phyloP scores from a whole-genome alignment of 805 yeast species.

The Hanseniaspora osmophila region DNA sequence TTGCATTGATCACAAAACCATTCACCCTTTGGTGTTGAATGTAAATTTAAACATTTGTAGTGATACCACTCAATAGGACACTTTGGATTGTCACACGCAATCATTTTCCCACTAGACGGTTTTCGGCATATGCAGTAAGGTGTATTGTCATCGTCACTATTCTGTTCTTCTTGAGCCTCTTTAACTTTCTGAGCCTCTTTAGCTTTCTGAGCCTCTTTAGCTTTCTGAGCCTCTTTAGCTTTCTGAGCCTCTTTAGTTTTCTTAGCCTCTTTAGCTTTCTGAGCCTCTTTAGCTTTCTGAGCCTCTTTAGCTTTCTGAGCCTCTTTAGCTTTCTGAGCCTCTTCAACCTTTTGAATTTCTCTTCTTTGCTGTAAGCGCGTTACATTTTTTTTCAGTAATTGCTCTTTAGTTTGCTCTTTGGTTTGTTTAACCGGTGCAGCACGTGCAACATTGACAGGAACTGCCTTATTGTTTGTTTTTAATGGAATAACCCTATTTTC shows the following conservation, averaged over 20 bases:
- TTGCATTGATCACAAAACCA: slow-evolving; percentile 42
- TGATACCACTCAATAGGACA: slow-evolving; percentile 75
- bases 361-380: no score
- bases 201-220: no score
- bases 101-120: slow-evolving; percentile 58
- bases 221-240: no score
- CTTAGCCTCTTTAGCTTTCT: not conserved
- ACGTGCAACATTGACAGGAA: no score
- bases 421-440: no score
- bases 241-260: slow-evolving; percentile 1
- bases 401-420: no score
- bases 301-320: not conserved
- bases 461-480: no score
- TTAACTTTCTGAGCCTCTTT: not conserved
- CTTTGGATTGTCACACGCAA: slow-evolving; percentile 72
- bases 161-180: no score
- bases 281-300: slow-evolving; percentile 1
- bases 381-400: no score
- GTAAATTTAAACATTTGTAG: slow-evolving; percentile 59
- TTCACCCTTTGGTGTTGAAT: slow-evolving; percentile 42
- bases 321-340: no score
- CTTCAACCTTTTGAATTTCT: no score
- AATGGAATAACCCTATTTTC: no score
- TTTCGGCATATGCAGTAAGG: slow-evolving; percentile 32
- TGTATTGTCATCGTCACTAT: not conserved